Evolutionary conservation across 176 grass and related monocot genomes (phyloP), one percentile per base, ranked within the genome.

Genomic region (Avena sativa): DNA sequence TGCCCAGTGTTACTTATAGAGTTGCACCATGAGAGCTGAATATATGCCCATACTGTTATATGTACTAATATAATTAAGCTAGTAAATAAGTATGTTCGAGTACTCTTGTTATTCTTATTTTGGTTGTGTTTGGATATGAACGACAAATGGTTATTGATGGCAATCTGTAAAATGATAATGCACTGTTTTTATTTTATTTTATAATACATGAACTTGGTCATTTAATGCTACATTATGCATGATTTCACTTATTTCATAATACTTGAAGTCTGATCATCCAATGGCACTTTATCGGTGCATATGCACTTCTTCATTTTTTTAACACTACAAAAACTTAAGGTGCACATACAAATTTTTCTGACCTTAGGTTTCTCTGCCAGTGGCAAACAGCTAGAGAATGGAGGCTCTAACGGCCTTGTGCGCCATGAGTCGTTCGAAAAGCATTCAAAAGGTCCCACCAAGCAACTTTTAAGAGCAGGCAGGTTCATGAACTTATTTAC

Each of bases 371-470:
- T 66, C n/a, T 92, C 12, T 86, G 36, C 46, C 49, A 89, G 86
- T 89, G 72, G 58, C 36, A 93, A 89, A 64, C 79, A 83, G 6
- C n/a, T 73, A 38, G 75, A 79, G 60, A 82, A 84, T 68, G 89
- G 43, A 83, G 49, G n/a, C 20, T 21, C 19, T 69, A 91, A 93
- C 79, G 65, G 75, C 4, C 44, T 87, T 80, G 48, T 66, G 26
- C 78, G 34, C 26, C 79, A 82, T n/a, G 81, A 84, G 30, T 85
- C 88, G 51, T 80, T 89, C 88, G 85, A 88, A 85, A 49, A 82
- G 30, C 26, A 49, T 60, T 59, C 86, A 12, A 76, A 82, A 67
- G 32, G 79, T 86, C 65, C 79, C 14, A 0, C 88, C 50, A 86
- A 71, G 76, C 53, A 81, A 67, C 67, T 80, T 53, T 30, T 63